Base-by-base conservation (phyloP, 2,329 filamentous ascomycete species). In the Byssochlamys sp. region DNA sequence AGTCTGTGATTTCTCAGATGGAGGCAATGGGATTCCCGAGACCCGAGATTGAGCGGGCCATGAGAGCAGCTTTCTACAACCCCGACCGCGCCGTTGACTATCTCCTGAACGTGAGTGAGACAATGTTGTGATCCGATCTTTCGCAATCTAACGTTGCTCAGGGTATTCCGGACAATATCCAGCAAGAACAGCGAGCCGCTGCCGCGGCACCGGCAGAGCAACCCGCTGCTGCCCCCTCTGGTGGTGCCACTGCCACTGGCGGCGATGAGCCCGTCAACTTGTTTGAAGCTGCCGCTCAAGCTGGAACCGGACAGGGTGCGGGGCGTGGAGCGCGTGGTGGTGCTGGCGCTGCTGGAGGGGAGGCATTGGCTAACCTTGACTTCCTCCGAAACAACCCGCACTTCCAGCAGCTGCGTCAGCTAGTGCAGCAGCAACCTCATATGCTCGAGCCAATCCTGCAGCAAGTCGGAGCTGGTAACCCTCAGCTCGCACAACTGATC, bases 361-460 rank as follows among this genome's bases (percentile, higher is more conserved):
- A 75, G 58, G 82, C 83, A 48, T 77, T 89, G 27, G 88, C 87
- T 27, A 95, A 91, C 69, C 84, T 99, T 58, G 92, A 97, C 63
- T 97, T 96, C 73, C 80, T 99, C 57, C 87, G 94, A 69, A 90
- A 91, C 75, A 97, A 97, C 73, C 87, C 91, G 26, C 92, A 97
- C 75, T 99, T 99, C 78, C 94, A 97, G 77, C 94, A 99, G 77
- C 84, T 99, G 59, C 88, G 94, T 62, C 91, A 96, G 76, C 87
- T 99, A 25, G 92, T 99, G 51, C 94, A 99, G 77, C 91, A 96
- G 74, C 90, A 97, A 73, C 94, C 94, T 19, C 89, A 94, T 72
- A 99, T 99, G 94, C 86, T 99, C 25, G 94, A 99, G 78, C 92
- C 94, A 5, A 97, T 99, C 65, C 80, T 99, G 57, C 92, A 97